Base-by-base conservation (phyloP, 352 stramenopile genomes). In the Globisporangium acanthophoron region DNA sequence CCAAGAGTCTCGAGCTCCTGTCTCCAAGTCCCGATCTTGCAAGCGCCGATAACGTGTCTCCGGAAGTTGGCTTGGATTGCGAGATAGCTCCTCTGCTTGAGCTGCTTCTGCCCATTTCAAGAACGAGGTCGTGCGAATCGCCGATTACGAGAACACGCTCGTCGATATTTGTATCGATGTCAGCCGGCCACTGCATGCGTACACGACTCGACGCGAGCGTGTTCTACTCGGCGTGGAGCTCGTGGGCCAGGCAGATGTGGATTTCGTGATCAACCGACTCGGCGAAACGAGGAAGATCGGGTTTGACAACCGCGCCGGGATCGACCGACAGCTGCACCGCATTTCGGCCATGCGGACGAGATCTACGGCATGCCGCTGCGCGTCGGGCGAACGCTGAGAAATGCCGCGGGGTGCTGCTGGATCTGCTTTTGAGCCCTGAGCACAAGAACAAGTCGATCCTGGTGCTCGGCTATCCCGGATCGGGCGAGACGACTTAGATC, bases 401-500 rank as follows among this genome's bases (percentile, higher is more conserved):
- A 88, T 21, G 84, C 74, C 8, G 78, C 75, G 9, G 79, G 37
- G 66, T 92, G 12, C 58, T 96, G 40, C 66, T 73, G 11, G 86
- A 96, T 57, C 37, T 96, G 43, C 52, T 96, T 31, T 40, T 88
- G 20, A 78, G 65, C 35, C 24, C 58, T 18, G 56, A 54, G 15
- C 67, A 90, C n/a, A 61, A 60, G 1, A 54, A 60, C 46, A 88
- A 81, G 56, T 82, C 69, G 18, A 68, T 94, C 53, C 57, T 96
- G 44, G 55, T 94, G 46, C 62, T 96, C 13, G 80, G 81, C 5
- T 65, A 78, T 16, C 70, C 77, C 0, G 78, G 83, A 5, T 83
- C 63, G n/a, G 88, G 87, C 13, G 96, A 96, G 57, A 95, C 87
- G 20, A 96, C 87, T 5, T 65, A 96, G 3, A 85, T 97, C 37